phyloP scores from a whole-genome alignment of 2,329 filamentous ascomycete genomes.

The Aureobasidium sp. region DNA sequence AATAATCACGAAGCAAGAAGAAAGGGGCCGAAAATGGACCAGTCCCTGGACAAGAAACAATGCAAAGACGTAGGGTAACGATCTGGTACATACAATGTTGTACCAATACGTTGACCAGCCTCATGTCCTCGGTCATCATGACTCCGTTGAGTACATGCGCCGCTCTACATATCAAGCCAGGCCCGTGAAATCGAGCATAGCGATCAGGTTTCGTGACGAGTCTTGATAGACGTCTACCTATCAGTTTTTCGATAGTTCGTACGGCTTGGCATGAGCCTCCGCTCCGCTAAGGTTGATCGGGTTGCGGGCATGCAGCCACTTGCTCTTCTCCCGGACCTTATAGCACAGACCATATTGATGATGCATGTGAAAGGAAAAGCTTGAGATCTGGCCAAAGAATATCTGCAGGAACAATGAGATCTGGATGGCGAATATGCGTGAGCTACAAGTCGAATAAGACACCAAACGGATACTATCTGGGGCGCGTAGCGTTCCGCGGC shows the following conservation, averaged over 20 bases:
- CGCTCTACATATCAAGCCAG: too few species aligned
- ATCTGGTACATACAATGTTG: too few species aligned
- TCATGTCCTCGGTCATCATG: background rate
- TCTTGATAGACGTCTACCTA: background rate
- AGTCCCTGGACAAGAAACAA: too few species aligned
- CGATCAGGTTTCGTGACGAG: conserved; percentile 5
- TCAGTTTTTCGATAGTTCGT: conserved; percentile 2
- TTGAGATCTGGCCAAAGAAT: background rate
- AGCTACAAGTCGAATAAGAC: background rate
- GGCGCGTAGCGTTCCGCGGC: background rate
- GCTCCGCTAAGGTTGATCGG: conserved; percentile 13
- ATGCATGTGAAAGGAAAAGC: conserved; percentile 15
- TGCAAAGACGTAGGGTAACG: too few species aligned
- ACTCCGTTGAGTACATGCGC: too few species aligned
- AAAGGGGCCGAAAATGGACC: too few species aligned
- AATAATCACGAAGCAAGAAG: too few species aligned
- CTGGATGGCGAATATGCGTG: too few species aligned
- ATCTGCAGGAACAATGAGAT: background rate
- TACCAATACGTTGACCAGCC: too few species aligned
- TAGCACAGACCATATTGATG: conserved; percentile 7
- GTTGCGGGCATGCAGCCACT: conserved; percentile 11
- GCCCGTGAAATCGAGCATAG: too few species aligned
- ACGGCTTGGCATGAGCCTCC: background rate
- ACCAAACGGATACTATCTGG: background rate
- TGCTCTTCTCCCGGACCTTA: conserved; percentile 12